phyloP scores from a whole-genome alignment of 208 protist genomes.

The Tritrichomonas foetus region DNA sequence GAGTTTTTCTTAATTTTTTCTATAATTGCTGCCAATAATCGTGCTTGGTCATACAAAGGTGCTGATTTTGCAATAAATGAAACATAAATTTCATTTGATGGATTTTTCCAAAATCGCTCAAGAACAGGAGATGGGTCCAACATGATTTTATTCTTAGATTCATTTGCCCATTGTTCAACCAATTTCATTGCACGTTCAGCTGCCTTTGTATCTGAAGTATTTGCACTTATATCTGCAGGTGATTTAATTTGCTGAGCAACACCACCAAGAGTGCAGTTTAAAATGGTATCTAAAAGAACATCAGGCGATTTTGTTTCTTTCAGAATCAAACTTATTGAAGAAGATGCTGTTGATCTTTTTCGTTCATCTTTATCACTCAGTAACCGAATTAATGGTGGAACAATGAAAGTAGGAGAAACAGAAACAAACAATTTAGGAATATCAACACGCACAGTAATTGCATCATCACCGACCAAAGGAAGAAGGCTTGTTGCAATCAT shows the following conservation, averaged over 20 bases:
- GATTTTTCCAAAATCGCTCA: neutral
- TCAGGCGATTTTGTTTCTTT: neutral
- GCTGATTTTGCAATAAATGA: neutral
- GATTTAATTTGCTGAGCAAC: neutral
- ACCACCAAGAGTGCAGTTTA: neutral
- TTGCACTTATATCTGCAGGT: neutral
- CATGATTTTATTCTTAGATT: neutral
- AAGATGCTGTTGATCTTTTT: neutral
- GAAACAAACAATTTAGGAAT: neutral
- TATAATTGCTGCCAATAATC: neutral
- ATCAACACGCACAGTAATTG: neutral
- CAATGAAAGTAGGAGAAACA: neutral
- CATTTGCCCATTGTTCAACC: neutral
- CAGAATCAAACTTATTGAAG: neutral
- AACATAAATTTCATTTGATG: neutral
- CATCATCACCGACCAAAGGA: constrained; percentile 14
- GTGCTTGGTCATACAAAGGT: neutral
- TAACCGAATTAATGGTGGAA: neutral
- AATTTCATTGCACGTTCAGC: neutral
- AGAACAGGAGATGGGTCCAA: neutral
- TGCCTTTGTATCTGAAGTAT: neutral
- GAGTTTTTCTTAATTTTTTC: neutral
- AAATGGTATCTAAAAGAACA: neutral
- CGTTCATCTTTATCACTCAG: neutral
- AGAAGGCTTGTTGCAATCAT: neutral